Evolutionary conservation across 2,329 filamentous ascomycete species (phyloP).

Genomic region (Beauveria medogensis): DNA sequence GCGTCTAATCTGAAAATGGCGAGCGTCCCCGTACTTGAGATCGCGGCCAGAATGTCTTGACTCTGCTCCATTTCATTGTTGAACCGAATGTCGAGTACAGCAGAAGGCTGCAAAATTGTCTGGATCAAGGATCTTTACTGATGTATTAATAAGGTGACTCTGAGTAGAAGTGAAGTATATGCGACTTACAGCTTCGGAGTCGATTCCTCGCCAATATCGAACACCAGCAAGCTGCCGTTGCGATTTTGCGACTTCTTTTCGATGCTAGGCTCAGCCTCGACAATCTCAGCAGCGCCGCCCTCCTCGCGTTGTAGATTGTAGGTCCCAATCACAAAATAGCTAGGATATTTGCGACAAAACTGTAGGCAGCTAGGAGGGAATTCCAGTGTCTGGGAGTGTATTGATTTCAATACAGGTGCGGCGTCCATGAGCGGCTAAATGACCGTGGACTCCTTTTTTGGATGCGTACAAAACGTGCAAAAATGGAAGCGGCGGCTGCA

Average conservation of each 20-base stretch:
- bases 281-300: slow-evolving; percentile 14
- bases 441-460: background rate
- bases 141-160: background rate
- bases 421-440: background rate
- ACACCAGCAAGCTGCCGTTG: slow-evolving; percentile 66
- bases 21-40: slow-evolving; percentile 68
- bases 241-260: slow-evolving; percentile 48
- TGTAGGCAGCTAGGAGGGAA: slow-evolving; percentile 72
- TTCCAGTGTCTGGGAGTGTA: slow-evolving; percentile 40
- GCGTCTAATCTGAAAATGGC: slow-evolving; percentile 52
- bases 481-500: background rate
- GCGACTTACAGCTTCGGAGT: slow-evolving; percentile 43
- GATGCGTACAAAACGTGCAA: background rate
- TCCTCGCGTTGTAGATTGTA: slow-evolving; percentile 61
- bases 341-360: slow-evolving; percentile 54
- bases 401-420: background rate
- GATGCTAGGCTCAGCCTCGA: slow-evolving; percentile 16
- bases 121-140: slow-evolving; percentile 45
- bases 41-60: slow-evolving; percentile 57
- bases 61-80: slow-evolving; percentile 38
- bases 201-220: slow-evolving; percentile 32
- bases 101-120: slow-evolving; percentile 56
- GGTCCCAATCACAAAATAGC: slow-evolving; percentile 73
- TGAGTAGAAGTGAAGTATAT: background rate
- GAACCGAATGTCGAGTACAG: slow-evolving; percentile 82